A percentile compares a stretch with the other conserved stretches of the same genome.
These are phyloP conservation scores for Ceratonia siliqua DNA, from an alignment of 306 rosid species.

Conservation along the genomic window DNA sequence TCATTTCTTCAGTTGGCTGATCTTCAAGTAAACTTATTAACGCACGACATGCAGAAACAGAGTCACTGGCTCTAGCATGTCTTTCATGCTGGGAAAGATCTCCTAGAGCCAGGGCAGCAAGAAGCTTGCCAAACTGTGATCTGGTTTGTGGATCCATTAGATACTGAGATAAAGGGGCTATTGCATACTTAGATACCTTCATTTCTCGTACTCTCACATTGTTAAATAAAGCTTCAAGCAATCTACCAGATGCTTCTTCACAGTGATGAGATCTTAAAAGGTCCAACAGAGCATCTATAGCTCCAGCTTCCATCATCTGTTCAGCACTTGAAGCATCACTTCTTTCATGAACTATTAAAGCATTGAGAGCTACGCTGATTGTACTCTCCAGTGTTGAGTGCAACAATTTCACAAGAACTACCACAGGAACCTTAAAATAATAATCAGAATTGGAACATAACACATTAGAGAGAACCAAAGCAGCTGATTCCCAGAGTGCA, in stretches of 20 bases:
- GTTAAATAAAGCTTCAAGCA: slow-evolving; percentile 89
- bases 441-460: slow-evolving; percentile 71
- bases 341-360: slow-evolving; percentile 72
- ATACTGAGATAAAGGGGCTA: slow-evolving; percentile 93
- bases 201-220: slow-evolving; percentile 84
- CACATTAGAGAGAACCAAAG: slow-evolving; percentile 88
- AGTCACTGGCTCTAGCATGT: slow-evolving; percentile 78
- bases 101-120: slow-evolving; percentile 88
- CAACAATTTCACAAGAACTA: slow-evolving; percentile 92
- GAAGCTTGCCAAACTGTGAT: slow-evolving; percentile 85
- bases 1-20: slow-evolving; percentile 96
- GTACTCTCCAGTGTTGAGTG: slow-evolving; percentile 83
- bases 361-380: slow-evolving; percentile 72
- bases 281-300: slow-evolving; percentile 75
- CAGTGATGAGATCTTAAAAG: slow-evolving; percentile 94
- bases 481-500: slow-evolving; percentile 92
- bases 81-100: slow-evolving; percentile 90
- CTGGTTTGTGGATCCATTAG: slow-evolving; percentile 88
- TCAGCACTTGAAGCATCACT: slow-evolving; percentile 77
- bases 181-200: slow-evolving; percentile 89
- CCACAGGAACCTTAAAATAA: slow-evolving; percentile 90
- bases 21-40: slow-evolving; percentile 92
- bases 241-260: slow-evolving; percentile 85
- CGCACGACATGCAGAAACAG: slow-evolving; percentile 96
- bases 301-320: slow-evolving; percentile 93